These are phyloP conservation scores for Arabis hirsuta DNA, from an alignment of 345 rosid species.

Conservation along the genomic window DNA sequence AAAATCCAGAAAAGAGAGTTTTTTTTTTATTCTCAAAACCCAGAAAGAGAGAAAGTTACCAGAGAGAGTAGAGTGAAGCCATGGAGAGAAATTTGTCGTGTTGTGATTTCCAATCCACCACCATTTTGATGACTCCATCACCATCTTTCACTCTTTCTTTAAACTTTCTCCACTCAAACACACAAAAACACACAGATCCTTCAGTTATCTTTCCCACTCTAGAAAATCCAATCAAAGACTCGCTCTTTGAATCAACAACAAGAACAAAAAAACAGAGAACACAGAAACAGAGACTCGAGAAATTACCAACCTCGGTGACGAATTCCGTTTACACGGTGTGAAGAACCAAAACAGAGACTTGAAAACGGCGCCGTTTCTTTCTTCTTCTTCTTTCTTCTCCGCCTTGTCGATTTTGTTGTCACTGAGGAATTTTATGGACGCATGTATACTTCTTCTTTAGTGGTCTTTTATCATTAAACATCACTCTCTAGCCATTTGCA, in stretches of 20 bases:
- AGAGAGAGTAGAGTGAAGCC: constrained; percentile 47
- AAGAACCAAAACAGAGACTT: constrained; percentile 5
- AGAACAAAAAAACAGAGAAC: not conserved
- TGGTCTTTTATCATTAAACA: constrained; percentile 3
- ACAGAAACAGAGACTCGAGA: not conserved
- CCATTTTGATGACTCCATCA: constrained; percentile 45
- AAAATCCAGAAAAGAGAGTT: not conserved
- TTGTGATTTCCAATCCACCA: constrained; percentile 50
- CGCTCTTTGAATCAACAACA: constrained; percentile 1
- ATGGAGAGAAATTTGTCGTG: constrained; percentile 44
- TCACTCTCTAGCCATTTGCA: not conserved
- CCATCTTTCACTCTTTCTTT: constrained; percentile 35
- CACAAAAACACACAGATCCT: not conserved
- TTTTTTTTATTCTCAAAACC: not conserved
- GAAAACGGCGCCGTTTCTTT: constrained; percentile 19
- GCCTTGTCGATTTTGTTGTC: constrained; percentile 24
- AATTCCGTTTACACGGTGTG: constrained; percentile 11
- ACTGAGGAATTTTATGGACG: constrained; percentile 10
- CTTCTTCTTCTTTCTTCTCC: constrained; percentile 11
- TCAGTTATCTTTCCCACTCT: constrained; percentile 5
- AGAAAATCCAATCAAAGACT: not conserved
- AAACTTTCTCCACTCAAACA: constrained; percentile 19
- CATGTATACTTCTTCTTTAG: not conserved
- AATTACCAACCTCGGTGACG: constrained; percentile 27
- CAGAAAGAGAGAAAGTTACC: constrained; percentile 28